Evolutionary conservation across 495 filamentous ascomycete species (phyloP), one percentile per base, ranked within the genome.

Genomic region (Polyplosphaeria fusca): DNA sequence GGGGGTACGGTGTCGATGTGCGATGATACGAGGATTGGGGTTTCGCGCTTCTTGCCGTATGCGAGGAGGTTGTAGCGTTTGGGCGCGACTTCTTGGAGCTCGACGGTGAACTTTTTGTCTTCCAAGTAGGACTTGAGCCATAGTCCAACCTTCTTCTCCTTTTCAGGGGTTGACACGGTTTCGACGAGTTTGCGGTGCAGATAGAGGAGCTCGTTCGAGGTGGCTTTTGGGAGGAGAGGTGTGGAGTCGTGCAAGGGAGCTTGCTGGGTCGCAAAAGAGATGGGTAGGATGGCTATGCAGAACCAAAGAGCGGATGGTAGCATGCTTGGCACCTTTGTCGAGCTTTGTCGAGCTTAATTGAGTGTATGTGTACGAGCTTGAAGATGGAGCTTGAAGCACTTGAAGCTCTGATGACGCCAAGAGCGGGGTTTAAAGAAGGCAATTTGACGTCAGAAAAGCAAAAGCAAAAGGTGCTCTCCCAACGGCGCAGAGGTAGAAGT

Each of bases 11-110:
- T 80, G 60, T 87, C 84, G 54, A 85, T 82, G 66, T 95, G 90
- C 52, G 82, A 86, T 14, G 86, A 81, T 2, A 95, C 72, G 19
- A 97, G 80, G 3, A 88, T 77, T 37, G 79, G 76, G 0, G 88
- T 87, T 4, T 75, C 70, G 11, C 75, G 65, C 4, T 75, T 75
- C 22, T 74, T 71, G 9, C 80, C 77, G 72, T 88, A 91, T 19
- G 92, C 92, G 37, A 91, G 78, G 55, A 97, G 76, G 66, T 97
- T 96, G 67, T 83, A 83, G 23, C 86, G 74, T 9, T 72, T 62
- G n/a, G 75, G 49, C 41, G 56, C 25, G 23, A 74, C 66, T 25
- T 69, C 62, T 61, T 89, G 86, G 49, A 79, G 81, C 64, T 86
- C 78, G 41, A 89, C 84, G 14, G 77, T 84, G 73, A 85, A 86